These are phyloP conservation scores for Pseudomicrostroma phylloplanum DNA, from an alignment of 1,284 basidiomycete genomes.

Conservation along the genomic window DNA sequence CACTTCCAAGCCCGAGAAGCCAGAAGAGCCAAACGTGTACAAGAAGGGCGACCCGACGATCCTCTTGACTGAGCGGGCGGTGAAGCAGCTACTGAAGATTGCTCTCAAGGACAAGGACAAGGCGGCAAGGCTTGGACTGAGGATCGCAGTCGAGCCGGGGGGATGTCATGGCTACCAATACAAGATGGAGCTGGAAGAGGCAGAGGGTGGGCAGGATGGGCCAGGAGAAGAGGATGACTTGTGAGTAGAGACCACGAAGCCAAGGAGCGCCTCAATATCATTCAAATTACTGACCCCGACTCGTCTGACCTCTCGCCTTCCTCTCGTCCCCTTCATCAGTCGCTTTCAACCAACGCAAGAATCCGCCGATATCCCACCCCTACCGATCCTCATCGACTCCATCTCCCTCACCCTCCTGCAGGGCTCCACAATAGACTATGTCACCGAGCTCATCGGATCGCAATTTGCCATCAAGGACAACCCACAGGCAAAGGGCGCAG, in stretches of 20 bases:
- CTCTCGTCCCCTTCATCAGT: constrained; percentile 12
- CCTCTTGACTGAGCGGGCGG: constrained; percentile 39
- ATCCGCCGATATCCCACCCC: neutral
- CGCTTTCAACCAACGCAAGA: constrained; percentile 12
- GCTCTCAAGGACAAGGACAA: constrained; percentile 58
- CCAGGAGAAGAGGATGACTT: constrained; percentile 60
- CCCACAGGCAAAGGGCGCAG: constrained; percentile 73
- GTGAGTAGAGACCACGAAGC: constrained; percentile 54
- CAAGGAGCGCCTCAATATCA: neutral
- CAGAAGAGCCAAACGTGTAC: constrained; percentile 37
- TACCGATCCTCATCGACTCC: constrained; percentile 63
- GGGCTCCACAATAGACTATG: constrained; percentile 77
- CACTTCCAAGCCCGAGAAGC: constrained; percentile 25
- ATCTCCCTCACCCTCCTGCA: constrained; percentile 71
- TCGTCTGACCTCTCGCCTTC: neutral
- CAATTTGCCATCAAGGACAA: constrained; percentile 73
- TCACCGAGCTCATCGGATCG: constrained; percentile 83
- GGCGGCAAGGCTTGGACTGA: constrained; percentile 63
- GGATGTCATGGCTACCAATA: constrained; percentile 92
- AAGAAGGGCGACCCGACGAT: constrained; percentile 31
- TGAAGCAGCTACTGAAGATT: constrained; percentile 31
- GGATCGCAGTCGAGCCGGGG: constrained; percentile 67
- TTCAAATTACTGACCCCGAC: neutral
- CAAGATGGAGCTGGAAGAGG: constrained; percentile 67
- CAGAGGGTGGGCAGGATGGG: constrained; percentile 51